Conservation (phyloP, 208 protist genomes). For the Acanthamoeba castellanii region DNA sequence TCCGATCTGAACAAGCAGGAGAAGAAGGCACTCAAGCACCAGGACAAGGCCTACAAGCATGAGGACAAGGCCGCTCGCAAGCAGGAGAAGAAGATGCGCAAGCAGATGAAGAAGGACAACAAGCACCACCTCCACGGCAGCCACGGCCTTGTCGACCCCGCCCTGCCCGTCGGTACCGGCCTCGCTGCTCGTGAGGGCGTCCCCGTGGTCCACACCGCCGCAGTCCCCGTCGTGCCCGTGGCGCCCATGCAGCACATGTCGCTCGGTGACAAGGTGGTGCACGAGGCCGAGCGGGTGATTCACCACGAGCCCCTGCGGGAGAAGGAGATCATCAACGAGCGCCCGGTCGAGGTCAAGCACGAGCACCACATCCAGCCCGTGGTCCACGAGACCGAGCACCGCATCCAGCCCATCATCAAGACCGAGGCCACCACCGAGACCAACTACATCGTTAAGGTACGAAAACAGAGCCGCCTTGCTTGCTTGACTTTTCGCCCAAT, state of each 20-base stretch:
- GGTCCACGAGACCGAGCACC: slow-evolving; percentile 41
- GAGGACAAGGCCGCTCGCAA: neutral
- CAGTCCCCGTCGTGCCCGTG: neutral
- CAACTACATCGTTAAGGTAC: slow-evolving; percentile 5
- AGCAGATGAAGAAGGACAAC: neutral
- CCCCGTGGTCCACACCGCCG: neutral
- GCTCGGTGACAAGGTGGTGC: neutral
- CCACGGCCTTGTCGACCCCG: neutral
- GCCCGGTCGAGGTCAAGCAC: slow-evolving; percentile 22
- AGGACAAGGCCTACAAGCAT: neutral
- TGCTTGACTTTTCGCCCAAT: neutral
- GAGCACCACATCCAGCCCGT: slow-evolving; percentile 48
- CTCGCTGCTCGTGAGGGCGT: neutral
- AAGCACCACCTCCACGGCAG: neutral
- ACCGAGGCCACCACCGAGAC: slow-evolving; percentile 36
- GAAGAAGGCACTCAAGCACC: too few species aligned
- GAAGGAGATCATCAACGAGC: slow-evolving; percentile 35
- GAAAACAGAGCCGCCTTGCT: too few species aligned
- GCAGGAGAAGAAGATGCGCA: slow-evolving; percentile 15
- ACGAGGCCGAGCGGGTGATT: slow-evolving; percentile 4
- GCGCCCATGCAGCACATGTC: neutral
- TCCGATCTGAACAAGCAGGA: neutral
- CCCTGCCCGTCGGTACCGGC: neutral
- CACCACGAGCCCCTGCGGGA: neutral
- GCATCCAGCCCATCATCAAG: slow-evolving; percentile 50